Percentiles rank a stretch among this genome's conserved stretches.
Conservation (phyloP, 2,329 filamentous ascomycete genomes). For the Passalora sequoiae region DNA sequence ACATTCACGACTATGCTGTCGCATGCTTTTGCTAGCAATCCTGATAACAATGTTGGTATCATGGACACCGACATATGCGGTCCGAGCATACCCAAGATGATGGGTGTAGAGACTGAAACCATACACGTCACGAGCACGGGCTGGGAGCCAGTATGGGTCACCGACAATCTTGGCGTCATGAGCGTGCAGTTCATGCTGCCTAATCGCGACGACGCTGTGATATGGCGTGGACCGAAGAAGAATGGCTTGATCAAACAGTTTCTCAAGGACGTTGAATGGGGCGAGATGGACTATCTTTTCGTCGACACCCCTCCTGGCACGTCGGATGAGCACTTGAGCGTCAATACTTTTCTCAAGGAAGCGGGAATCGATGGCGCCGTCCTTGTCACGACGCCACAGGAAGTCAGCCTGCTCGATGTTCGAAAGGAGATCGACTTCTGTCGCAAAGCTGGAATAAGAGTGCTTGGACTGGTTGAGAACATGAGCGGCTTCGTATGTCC, state of each 20-base stretch:
- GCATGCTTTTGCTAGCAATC: slow-evolving; percentile 80
- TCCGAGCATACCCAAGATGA: slow-evolving; percentile 96
- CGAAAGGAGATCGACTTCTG: slow-evolving; percentile 98
- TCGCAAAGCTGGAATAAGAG: slow-evolving; percentile 80
- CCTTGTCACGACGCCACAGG: slow-evolving; percentile 89
- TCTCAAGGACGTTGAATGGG: slow-evolving; percentile 96
- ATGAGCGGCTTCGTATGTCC: slow-evolving; percentile 98
- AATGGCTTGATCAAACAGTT: slow-evolving; percentile 98
- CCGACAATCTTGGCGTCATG: slow-evolving; percentile 93
- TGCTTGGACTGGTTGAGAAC: slow-evolving; percentile 91
- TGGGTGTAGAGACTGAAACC: slow-evolving; percentile 90
- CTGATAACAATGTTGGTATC: slow-evolving; percentile 74
- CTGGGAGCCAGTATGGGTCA: slow-evolving; percentile 93
- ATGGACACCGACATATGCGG: slow-evolving; percentile 99
- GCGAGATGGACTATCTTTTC: slow-evolving; percentile 84
- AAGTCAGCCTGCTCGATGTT: slow-evolving; percentile 86
- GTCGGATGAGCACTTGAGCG: slow-evolving; percentile 88
- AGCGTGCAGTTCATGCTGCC: slow-evolving; percentile 98
- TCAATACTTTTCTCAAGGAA: slow-evolving; percentile 86
- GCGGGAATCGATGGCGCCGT: slow-evolving; percentile 91
- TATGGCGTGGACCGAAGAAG: slow-evolving; percentile 98
- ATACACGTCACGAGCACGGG: slow-evolving; percentile 85
- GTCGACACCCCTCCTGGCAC: slow-evolving; percentile 96
- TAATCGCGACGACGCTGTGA: slow-evolving; percentile 86
- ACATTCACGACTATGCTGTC: slow-evolving; percentile 86